phyloP scores from a whole-genome alignment of 306 rosid species.

The Benincasa hispida region DNA sequence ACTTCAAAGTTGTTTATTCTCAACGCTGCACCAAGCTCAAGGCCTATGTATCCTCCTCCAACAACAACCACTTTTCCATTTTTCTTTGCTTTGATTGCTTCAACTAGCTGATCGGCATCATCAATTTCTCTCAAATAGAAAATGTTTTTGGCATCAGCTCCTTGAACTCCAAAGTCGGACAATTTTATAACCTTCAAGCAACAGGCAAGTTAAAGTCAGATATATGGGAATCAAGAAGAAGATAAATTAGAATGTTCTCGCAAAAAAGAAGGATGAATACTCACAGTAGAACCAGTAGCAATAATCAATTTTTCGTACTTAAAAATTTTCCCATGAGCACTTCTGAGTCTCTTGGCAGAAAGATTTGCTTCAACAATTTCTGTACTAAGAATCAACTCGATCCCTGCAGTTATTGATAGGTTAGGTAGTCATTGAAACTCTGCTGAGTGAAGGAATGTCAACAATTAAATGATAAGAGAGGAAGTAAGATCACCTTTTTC shows the following conservation, averaged over 20 bases:
- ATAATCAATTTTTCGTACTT: constrained; percentile 58
- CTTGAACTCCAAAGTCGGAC: constrained; percentile 83
- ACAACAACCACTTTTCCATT: constrained; percentile 84
- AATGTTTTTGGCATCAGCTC: constrained; percentile 94
- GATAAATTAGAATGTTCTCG: background rate
- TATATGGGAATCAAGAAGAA: background rate
- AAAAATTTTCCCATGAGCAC: constrained; percentile 56
- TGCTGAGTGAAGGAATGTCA: background rate
- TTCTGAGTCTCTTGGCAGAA: constrained; percentile 52
- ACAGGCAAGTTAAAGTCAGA: background rate
- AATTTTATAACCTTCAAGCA: constrained; percentile 61
- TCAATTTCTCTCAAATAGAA: constrained; percentile 86
- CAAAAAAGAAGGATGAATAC: background rate
- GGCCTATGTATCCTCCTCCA: constrained; percentile 96
- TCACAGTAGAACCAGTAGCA: constrained; percentile 88
- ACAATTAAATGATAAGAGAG: background rate
- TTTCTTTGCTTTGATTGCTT: constrained; percentile 63
- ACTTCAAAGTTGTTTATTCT: constrained; percentile 63
- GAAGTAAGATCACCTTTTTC: constrained; percentile 48
- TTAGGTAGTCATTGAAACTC: background rate
- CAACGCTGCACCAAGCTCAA: constrained; percentile 86
- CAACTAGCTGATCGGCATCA: constrained; percentile 74
- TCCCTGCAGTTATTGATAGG: constrained; percentile 54
- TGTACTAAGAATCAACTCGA: constrained; percentile 66
- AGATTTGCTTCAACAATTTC: constrained; percentile 80